Percentiles rank a stretch among this genome's conserved stretches.
These are phyloP conservation scores for Paramyrothecium roridum DNA, from an alignment of 2,329 filamentous ascomycete species.

Conservation along the genomic window DNA sequence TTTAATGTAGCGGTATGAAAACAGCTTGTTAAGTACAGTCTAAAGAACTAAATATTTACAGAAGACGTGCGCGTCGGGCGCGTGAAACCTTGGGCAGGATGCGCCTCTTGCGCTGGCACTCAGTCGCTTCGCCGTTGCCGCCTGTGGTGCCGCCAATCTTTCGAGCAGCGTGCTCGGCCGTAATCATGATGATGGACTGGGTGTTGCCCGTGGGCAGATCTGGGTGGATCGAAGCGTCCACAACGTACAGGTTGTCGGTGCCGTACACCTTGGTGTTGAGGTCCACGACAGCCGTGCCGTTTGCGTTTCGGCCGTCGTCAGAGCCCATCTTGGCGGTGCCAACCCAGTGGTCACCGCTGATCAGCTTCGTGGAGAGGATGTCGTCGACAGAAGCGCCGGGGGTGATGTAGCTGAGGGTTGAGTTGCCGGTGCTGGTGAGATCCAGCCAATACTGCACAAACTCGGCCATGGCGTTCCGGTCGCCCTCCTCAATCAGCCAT, in stretches of 20 bases:
- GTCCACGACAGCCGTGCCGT: slow-evolving; percentile 53
- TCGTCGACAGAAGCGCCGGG: slow-evolving; percentile 13
- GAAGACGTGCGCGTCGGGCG: too few species aligned
- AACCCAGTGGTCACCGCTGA: slow-evolving; percentile 22
- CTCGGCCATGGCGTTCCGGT: slow-evolving; percentile 17
- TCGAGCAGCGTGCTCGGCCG: slow-evolving; percentile 19
- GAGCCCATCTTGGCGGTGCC: slow-evolving; percentile 38
- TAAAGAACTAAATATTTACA: too few species aligned
- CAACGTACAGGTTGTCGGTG: slow-evolving; percentile 58
- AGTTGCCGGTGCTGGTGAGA: slow-evolving; percentile 13
- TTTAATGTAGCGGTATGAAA: too few species aligned
- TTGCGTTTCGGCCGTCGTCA: slow-evolving; percentile 40
- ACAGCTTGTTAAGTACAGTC: too few species aligned
- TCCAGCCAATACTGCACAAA: slow-evolving; percentile 22
- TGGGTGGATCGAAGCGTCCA: slow-evolving; percentile 61
- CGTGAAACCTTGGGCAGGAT: too few species aligned
- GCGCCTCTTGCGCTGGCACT: too few species aligned
- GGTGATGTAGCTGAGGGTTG: slow-evolving; percentile 15
- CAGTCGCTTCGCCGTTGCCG: slow-evolving; percentile 10
- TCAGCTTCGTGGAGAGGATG: slow-evolving; percentile 17
- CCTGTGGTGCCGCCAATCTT: slow-evolving; percentile 16
- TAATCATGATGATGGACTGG: slow-evolving; percentile 22
- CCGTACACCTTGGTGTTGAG: slow-evolving; percentile 55
- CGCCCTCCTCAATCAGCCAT: slow-evolving; percentile 18
- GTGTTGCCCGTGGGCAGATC: slow-evolving; percentile 28